These are phyloP conservation scores for Exophiala calicioides DNA, from an alignment of 2,329 filamentous ascomycete genomes.

Conservation along the genomic window DNA sequence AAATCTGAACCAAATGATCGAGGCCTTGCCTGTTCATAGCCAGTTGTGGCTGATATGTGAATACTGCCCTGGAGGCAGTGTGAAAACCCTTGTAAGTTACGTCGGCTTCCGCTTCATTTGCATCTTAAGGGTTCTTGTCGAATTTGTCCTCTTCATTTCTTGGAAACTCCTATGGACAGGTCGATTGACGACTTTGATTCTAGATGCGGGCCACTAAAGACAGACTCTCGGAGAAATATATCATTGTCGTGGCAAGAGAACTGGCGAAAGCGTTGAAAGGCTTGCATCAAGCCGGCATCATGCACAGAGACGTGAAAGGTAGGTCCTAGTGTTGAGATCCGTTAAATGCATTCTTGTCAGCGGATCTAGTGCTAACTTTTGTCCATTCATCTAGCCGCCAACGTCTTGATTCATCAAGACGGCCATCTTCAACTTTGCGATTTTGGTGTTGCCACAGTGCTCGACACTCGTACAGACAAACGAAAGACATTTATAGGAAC, in stretches of 20 bases:
- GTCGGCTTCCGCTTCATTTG: background rate
- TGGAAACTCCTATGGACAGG: too few relatives aligned
- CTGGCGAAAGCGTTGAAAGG: constrained; percentile 62
- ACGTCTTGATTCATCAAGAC: constrained; percentile 64
- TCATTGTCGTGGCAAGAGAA: constrained; percentile 65
- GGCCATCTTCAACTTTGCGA: constrained; percentile 65
- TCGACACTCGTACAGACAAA: constrained; percentile 62
- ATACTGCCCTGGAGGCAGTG: constrained; percentile 66
- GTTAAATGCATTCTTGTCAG: too few relatives aligned
- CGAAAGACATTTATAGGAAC: constrained; percentile 66
- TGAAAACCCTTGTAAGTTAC: constrained; percentile 60
- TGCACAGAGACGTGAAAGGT: constrained; percentile 67
- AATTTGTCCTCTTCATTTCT: constrained; percentile 1
- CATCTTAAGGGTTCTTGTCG: background rate
- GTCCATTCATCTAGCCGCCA: constrained; percentile 49
- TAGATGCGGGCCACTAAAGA: constrained; percentile 53
- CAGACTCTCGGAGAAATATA: constrained; percentile 60
- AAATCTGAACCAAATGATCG: constrained; percentile 65
- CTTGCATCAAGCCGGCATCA: constrained; percentile 65
- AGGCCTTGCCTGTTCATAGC: constrained; percentile 64
- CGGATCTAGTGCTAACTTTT: constrained; percentile 4
- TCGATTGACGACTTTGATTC: too few relatives aligned
- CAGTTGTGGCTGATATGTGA: constrained; percentile 68
- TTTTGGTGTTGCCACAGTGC: constrained; percentile 65
- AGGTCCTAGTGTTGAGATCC: constrained; percentile 19